A percentile compares a stretch with the other conserved stretches of the same genome.
These are phyloP conservation scores for Umbelopsis sp. DNA, from an alignment of 371 early-diverging fungal genomes.

Conservation along the genomic window DNA sequence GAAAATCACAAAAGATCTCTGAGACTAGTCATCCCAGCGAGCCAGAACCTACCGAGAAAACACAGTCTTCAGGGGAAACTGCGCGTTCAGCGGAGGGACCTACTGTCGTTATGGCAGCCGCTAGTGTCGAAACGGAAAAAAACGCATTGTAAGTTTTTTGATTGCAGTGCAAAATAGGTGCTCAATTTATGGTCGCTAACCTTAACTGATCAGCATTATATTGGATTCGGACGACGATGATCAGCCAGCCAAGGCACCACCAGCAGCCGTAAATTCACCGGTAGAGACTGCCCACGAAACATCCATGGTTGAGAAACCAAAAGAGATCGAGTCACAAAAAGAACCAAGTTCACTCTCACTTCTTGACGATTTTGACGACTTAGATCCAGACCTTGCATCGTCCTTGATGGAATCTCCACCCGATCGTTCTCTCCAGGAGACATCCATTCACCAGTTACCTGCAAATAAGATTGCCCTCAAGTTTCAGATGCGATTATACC, in stretches of 20 bases:
- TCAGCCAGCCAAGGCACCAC: background rate
- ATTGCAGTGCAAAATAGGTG: too few species aligned
- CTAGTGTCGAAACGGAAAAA: background rate
- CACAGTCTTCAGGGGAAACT: too few species aligned
- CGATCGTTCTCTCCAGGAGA: background rate
- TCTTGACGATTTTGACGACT: conserved; percentile 29
- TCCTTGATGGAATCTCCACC: background rate
- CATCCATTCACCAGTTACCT: background rate
- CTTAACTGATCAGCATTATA: background rate
- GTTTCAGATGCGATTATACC: conserved; percentile 30
- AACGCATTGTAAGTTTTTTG: background rate
- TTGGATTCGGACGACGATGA: conserved; percentile 5
- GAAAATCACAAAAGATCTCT: background rate
- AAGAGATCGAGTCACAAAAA: background rate
- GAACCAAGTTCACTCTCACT: background rate
- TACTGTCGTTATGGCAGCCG: background rate
- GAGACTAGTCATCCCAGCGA: background rate
- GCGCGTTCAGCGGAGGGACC: too few species aligned
- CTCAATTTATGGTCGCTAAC: too few species aligned
- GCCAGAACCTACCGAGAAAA: background rate
- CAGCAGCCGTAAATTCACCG: background rate
- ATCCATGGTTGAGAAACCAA: background rate
- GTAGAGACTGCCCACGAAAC: background rate
- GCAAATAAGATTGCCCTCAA: conserved; percentile 37
- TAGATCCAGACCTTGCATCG: conserved; percentile 44